Base-by-base conservation (phyloP, 306 rosid genomes). In the Alnus rubra region DNA sequence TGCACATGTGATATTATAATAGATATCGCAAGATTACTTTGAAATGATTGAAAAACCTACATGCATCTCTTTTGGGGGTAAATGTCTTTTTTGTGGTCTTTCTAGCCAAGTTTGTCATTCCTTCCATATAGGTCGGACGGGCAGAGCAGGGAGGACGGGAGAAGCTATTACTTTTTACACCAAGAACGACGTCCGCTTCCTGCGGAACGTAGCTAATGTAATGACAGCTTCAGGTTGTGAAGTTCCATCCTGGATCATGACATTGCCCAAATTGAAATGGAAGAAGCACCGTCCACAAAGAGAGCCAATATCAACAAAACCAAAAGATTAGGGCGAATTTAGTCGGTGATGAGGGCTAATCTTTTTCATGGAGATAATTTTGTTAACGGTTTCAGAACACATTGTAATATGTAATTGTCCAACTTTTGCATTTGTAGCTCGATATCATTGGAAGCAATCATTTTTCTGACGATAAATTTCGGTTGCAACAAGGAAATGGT, bases 61-160 rank as follows among this genome's bases (percentile, higher is more conserved):
- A 39, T 31, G 53, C 7, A 4, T 52, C 16, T 16, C 14, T 33
- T 74, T 54, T 2, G 28, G 47, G 28, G 23, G 31, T 42, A 42
- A 82, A 52, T 49, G 67, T 47, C 39, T 30, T 30, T 7, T 70
- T 10, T 55, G 69, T 28, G 75, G 62, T 5, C 53, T 19, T 69
- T 87, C 76, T 75, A 44, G 35, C 79, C 37, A 48, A 48, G 55
- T 44, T 74, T 78, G 55, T 65, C 79, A 48, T 58, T 69, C 67
- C 67, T 37, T 88, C 76, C 48, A 56, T 75, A 78, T 80, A 95
- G 99, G 99, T 81, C 99, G 96, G 18, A 86, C 97, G 68, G 99
- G 99, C 68, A 83, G 99, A 90, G 99, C 99, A 9, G 99, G 98
- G 79, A 91, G 98, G 84, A 84, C 79, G 9, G 99, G 99, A 39